Evolutionary conservation across 2,329 filamentous ascomycete species (phyloP).

Genomic region (Pseudocercospora crystallina): DNA sequence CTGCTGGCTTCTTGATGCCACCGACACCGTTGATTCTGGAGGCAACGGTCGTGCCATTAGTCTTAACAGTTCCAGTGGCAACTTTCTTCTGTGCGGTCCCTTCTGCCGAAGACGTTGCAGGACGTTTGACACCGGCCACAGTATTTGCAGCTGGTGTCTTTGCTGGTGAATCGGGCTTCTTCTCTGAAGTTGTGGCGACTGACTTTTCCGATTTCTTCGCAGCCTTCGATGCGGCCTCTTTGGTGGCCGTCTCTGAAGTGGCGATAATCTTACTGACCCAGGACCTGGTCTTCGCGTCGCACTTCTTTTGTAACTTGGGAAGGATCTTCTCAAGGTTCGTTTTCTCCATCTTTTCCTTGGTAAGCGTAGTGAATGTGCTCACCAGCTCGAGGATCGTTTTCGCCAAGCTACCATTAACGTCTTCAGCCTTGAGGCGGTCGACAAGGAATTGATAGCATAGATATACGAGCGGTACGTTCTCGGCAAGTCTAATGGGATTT

Average conservation of each 20-base stretch:
- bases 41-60: constrained; percentile 16
- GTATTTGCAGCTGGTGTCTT: constrained; percentile 34
- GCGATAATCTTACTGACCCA: constrained; percentile 59
- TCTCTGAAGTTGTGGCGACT: constrained; percentile 2
- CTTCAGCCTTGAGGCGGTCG: constrained; percentile 47
- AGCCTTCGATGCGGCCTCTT: constrained; percentile 38
- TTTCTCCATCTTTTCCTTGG: constrained; percentile 59
- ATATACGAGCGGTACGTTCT: constrained; percentile 43
- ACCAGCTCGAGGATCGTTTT: constrained; percentile 56
- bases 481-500: constrained; percentile 18
- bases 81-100: constrained; percentile 38
- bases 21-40: constrained; percentile 23
- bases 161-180: constrained; percentile 31
- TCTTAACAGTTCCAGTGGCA: constrained; percentile 26
- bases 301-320: constrained; percentile 63
- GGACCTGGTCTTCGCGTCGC: constrained; percentile 63
- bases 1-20: constrained; percentile 26
- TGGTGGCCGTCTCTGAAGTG: constrained; percentile 30
- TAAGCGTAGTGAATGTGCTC: constrained; percentile 61
- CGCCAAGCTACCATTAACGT: constrained; percentile 44
- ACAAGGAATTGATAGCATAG: constrained; percentile 51
- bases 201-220: constrained; percentile 37
- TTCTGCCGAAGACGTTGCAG: constrained; percentile 23
- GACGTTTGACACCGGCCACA: constrained; percentile 36
- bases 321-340: constrained; percentile 66